Conservation (phyloP, 2,329 filamentous ascomycete genomes). For the Beauveria australis region DNA sequence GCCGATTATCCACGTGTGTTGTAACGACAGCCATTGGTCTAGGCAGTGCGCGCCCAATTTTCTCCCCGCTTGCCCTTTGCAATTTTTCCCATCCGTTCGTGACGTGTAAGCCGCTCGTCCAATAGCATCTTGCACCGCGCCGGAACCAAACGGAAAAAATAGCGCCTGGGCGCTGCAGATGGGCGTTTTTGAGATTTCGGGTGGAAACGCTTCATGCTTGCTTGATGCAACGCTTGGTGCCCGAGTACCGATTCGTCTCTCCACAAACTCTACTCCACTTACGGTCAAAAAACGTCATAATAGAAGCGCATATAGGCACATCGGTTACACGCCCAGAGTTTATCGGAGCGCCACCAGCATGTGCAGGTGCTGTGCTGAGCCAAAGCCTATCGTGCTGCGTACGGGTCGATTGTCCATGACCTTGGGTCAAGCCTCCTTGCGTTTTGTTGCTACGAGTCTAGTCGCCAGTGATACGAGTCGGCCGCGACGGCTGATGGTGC, state of each 20-base stretch:
- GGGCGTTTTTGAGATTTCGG: slow-evolving; percentile 1
- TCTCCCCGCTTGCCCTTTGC: neutral
- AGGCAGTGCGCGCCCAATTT: neutral
- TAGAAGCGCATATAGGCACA: neutral
- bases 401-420: neutral
- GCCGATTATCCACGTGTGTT: neutral
- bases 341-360: neutral
- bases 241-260: slow-evolving; percentile 5
- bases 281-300: neutral
- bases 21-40: neutral
- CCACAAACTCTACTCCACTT: slow-evolving; percentile 1
- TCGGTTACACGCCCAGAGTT: neutral
- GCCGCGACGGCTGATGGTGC: too few relatives aligned
- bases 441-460: neutral
- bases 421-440: neutral
- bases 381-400: neutral
- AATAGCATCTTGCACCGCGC: neutral
- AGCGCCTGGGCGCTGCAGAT: neutral
- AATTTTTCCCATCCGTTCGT: neutral
- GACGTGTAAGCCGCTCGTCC: neutral
- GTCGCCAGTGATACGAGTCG: too few relatives aligned
- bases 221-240: slow-evolving; percentile 1
- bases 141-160: slow-evolving; percentile 1
- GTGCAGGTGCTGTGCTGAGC: neutral
- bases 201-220: slow-evolving; percentile 5